Base-by-base conservation (phyloP, 208 protist species). In the Porcisia deanei region DNA sequence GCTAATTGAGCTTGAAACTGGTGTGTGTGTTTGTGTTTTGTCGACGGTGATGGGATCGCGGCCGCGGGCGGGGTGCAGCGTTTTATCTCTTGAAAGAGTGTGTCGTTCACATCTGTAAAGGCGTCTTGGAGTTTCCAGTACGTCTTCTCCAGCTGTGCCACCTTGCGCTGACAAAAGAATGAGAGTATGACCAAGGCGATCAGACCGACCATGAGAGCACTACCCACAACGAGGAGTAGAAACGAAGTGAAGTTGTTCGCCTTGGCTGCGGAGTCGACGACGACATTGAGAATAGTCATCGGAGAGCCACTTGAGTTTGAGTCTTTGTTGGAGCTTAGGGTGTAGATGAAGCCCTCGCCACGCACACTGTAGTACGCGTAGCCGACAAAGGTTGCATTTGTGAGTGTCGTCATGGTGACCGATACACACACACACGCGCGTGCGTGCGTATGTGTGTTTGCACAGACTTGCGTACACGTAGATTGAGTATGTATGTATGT, bases 91-190 rank as follows among this genome's bases (percentile, higher is more conserved):
- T 57, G 76, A 52, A 75, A 53, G 20, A 80, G 61, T 25, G 68
- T 43, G 16, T 71, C 16, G 39, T 80, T 80, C 71, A 75, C 54
- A 41, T 80, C 54, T 4, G 76, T 70, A 10, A 65, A 80, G 70
- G 76, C 43, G 63, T 76, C 49, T 20, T 80, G 75, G 41, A 80
- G 34, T 18, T 47, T 57, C 75, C 75, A 84, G 71, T 84, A 84
- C 47, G 37, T 41, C 64, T 68, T 61, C 72, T 82, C 68, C 67
- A 76, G 39, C 65, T 53, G 37, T 22, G 70, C 30, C n/a, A 76
- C 70, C n/a, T 18, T 57, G 30, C 55, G 59, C n/a, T 58, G 67
- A 47, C 71, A 78, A 45, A 68, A 79, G 70, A 85, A 81, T 2
- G 74, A 59, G 16, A 63, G 25, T 22, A 47, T 25, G 37, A 85